Percentiles rank a stretch among this genome's conserved stretches.
These are phyloP conservation scores for Penstemon eatonii DNA, from an alignment of 257 asterid species.

Conservation along the genomic window DNA sequence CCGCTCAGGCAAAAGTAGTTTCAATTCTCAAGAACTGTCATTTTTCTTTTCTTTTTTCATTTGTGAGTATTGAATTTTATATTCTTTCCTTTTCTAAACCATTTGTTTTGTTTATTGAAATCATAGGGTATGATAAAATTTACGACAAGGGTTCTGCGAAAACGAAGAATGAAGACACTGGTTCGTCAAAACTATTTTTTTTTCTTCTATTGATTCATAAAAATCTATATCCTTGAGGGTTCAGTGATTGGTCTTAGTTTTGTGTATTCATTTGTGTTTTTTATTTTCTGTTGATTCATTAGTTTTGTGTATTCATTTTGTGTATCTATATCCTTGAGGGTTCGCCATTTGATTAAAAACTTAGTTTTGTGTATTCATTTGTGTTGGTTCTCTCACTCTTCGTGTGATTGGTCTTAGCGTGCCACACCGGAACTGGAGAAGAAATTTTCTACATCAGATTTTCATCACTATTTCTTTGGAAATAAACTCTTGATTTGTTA, in stretches of 20 bases:
- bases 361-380: neutral
- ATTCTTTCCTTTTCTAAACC: too few relatives aligned
- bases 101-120: neutral
- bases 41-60: neutral
- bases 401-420: neutral
- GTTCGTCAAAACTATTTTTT: neutral
- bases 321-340: too few relatives aligned
- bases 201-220: too few relatives aligned
- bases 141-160: neutral
- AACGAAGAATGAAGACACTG: slow-evolving; percentile 3
- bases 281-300: neutral
- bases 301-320: neutral
- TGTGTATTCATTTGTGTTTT: neutral
- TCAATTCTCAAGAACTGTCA: too few relatives aligned
- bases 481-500: too few relatives aligned
- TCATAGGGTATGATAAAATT: neutral
- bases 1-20: too few relatives aligned
- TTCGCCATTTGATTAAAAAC: neutral
- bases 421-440: too few relatives aligned
- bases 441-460: too few relatives aligned
- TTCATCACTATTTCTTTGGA: too few relatives aligned
- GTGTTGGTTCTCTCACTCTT: neutral
- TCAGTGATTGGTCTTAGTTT: neutral
- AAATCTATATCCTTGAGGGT: too few relatives aligned
- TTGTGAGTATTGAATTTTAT: neutral